Evolutionary conservation across 371 early-diverging fungal species (phyloP), one percentile per base, ranked within the genome.

Genomic region (Chytridium lagenaria): DNA sequence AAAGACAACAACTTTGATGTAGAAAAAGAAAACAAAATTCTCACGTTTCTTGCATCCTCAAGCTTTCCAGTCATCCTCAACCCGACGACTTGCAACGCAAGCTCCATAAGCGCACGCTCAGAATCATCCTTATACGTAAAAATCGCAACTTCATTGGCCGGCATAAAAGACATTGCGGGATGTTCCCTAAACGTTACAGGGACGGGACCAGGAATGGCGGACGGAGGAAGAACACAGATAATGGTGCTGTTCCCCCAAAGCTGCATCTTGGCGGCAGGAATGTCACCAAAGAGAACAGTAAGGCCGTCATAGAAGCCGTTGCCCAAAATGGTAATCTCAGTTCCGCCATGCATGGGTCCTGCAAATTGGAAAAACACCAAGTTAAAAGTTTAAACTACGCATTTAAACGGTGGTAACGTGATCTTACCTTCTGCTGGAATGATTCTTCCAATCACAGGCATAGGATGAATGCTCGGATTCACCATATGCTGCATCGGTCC

Each of bases 11-110:
- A n/a, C n/a, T n/a, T n/a, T n/a, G n/a, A n/a, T n/a, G n/a, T n/a
- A 26, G 30, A 19, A 31, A 50, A 3, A 72, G 55, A 68, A 38
- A 40, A 36, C 31, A 49, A 39, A 19, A 16, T n/a, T n/a, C 65
- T 57, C 19, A 89, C 87, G 30, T 87, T 86, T 31, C 89, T 82
- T 1, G 91, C 88, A 67, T 88, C 88, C 59, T 90, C 91, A 33
- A 91, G 81, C 74, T 87, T 87, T 10, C 92, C 92, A 2, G 89
- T 91, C 89, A 91, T 91, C 77, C 91, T 86, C 73, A 95, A 79
- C 1, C 93, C 93, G 2, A 93, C 86, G 0, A 94, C 92, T 66
- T 94, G 93, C 69, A 95, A 73, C 1, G 93, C 92, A 38, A 95
- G 82, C 68, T 92, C 93, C 78, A 93, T 87, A 52, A 95, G 75